These are phyloP conservation scores for Aphanomyces cochlioides DNA, from an alignment of 352 stramenopile species.

Conservation along the genomic window DNA sequence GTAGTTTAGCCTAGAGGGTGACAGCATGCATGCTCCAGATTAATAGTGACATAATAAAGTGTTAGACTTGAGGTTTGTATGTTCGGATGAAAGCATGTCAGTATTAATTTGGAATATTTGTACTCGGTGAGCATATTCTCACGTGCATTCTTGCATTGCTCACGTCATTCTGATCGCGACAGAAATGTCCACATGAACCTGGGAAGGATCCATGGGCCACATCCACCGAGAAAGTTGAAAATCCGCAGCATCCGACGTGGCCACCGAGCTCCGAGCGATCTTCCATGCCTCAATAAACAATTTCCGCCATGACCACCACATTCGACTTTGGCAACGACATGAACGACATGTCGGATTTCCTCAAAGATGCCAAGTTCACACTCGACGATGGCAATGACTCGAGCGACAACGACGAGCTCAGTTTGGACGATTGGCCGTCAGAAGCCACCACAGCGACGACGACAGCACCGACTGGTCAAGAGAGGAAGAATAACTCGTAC, in stretches of 20 bases:
- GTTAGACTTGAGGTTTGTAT: too few species aligned
- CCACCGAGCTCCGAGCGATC: not conserved
- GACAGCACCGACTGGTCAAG: not conserved
- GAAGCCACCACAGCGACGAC: not conserved
- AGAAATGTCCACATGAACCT: too few species aligned
- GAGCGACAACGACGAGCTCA: not conserved
- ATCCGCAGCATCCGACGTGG: not conserved
- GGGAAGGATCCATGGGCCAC: not conserved
- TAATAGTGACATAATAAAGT: too few species aligned
- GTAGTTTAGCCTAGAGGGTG: too few species aligned
- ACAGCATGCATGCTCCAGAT: too few species aligned
- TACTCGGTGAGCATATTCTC: too few species aligned
- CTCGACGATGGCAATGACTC: not conserved
- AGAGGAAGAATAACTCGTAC: not conserved
- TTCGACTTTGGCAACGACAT: not conserved
- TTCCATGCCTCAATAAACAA: not conserved
- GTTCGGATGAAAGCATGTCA: too few species aligned
- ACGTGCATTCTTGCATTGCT: too few species aligned
- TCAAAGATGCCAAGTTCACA: not conserved
- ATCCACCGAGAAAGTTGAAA: not conserved
- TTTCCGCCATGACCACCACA: not conserved
- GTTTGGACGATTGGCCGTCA: not conserved
- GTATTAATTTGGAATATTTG: too few species aligned
- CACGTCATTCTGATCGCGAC: too few species aligned
- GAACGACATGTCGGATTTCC: not conserved